These are phyloP conservation scores for Dunaliella primolecta DNA, from an alignment of 139 green algal genomes.

Conservation along the genomic window DNA sequence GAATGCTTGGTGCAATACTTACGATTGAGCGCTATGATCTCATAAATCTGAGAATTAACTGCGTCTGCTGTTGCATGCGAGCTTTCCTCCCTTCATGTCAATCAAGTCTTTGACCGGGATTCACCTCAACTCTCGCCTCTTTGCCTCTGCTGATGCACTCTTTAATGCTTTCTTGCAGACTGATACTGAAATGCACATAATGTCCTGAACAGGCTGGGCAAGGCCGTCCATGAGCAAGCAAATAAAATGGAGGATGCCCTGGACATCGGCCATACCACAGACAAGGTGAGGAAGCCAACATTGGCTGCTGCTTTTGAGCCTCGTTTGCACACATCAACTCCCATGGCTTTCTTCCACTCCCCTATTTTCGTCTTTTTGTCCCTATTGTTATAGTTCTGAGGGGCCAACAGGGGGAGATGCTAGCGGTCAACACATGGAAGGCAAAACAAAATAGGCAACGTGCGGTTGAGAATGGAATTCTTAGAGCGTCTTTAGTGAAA, in stretches of 20 bases:
- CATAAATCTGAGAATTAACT: too few species aligned
- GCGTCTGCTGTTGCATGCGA: background rate
- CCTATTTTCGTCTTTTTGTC: background rate
- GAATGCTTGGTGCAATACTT: too few species aligned
- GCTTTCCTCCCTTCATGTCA: too few species aligned
- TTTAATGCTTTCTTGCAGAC: background rate
- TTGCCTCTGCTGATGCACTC: too few species aligned
- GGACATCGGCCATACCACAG: background rate
- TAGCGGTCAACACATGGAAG: background rate
- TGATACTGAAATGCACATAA: background rate
- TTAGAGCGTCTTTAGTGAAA: too few species aligned
- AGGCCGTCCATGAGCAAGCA: background rate
- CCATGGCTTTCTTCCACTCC: background rate
- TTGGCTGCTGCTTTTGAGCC: background rate
- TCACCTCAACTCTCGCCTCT: too few species aligned
- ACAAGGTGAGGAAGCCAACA: background rate
- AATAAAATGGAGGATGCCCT: background rate
- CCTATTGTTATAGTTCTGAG: background rate
- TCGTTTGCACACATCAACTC: too few species aligned
- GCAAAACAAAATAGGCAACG: background rate
- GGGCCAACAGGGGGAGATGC: background rate
- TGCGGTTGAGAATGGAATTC: background rate
- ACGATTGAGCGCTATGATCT: too few species aligned
- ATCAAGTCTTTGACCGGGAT: too few species aligned
- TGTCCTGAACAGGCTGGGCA: background rate